Base-by-base conservation (phyloP, 768 basidiomycete species). In the Suillus bovinus region DNA sequence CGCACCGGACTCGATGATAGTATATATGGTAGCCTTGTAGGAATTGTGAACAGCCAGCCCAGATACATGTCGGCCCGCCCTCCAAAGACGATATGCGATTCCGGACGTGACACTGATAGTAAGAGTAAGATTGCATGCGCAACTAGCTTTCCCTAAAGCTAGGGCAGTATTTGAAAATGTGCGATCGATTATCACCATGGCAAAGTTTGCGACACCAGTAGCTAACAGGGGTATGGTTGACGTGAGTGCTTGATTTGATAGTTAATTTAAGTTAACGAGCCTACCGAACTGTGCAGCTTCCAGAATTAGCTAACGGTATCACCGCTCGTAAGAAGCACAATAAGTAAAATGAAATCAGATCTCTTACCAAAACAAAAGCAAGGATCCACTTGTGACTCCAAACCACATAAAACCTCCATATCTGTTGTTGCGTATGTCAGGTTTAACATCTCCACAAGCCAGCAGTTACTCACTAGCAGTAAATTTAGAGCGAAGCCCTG, bases 1-100 rank as follows among this genome's bases (percentile, higher is more conserved):
- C 3, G 58, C 68, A 22, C 68, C 68, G 16, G 63, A 69, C 58
- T 66, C 68, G 38, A 69, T 58, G 41, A 66, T 36, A 17, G 63
- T 64, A 61, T 59, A 64, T 6, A 69, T 66, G 13, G 65, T 34
- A 5, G 59, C 39, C 22, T 42, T 42, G 58, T 68, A 69, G 27
- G 24, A 31, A 50, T 58, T 34, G 20, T 50, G 14, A 22, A 27
- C 22, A 2, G 50, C 9, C 14, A 50, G 31, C 5, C 8, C 8
- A 22, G 2, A 22, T 27, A 39, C 38, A 17, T 49, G 41, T 29
- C 38, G 50, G 11, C 61, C 57, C 53, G 57, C 54, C 22, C 49
- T 54, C 67, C 67, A 68, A 44, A 68, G 49, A 38, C 59, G 34
- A 29, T 55, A 65, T 4, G 67, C 60, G 34, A 68, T 68, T 16